Percentiles rank a stretch among this genome's conserved stretches.
These are phyloP conservation scores for Citrullus mucosospermus DNA, from an alignment of 306 rosid species.

Conservation along the genomic window DNA sequence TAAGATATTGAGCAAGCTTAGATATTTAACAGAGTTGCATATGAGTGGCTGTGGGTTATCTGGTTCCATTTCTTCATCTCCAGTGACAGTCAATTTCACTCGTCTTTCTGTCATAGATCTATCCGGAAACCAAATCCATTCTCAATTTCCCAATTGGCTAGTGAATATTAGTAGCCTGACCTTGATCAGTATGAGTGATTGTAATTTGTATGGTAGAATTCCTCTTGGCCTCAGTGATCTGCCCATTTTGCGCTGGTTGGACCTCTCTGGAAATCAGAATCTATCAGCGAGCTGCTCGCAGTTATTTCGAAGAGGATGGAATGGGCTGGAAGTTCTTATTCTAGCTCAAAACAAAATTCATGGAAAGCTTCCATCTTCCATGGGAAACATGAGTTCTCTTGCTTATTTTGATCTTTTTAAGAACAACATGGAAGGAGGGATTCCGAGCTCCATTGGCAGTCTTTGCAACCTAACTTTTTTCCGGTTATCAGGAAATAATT, in stretches of 20 bases:
- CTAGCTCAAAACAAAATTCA: conserved; percentile 14
- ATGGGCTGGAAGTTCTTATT: conserved; percentile 7
- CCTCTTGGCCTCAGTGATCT: conserved; percentile 27
- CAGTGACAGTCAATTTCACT: conserved; percentile 16
- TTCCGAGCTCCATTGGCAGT: conserved; percentile 26
- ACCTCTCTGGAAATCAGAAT: background rate
- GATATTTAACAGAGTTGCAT: conserved; percentile 24
- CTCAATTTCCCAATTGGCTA: conserved; percentile 33
- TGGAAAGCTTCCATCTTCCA: conserved; percentile 22
- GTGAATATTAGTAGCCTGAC: conserved; percentile 22
- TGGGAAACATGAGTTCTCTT: conserved; percentile 35
- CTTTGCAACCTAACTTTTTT: conserved; percentile 13
- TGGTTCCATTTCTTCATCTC: conserved; percentile 19
- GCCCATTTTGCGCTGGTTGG: conserved; percentile 15
- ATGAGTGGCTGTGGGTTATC: conserved; percentile 4
- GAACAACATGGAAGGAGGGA: conserved; percentile 19
- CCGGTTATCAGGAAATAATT: conserved; percentile 6
- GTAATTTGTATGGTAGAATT: conserved; percentile 25
- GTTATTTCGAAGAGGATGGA: conserved; percentile 24
- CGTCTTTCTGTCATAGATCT: conserved; percentile 26
- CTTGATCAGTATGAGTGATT: background rate
- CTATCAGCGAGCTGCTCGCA: conserved; percentile 28
- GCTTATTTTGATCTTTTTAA: background rate
- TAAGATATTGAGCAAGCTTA: conserved; percentile 10
- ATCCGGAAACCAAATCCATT: conserved; percentile 8